Conservation (phyloP, 768 basidiomycete species). For the Termitomyces sp. region DNA sequence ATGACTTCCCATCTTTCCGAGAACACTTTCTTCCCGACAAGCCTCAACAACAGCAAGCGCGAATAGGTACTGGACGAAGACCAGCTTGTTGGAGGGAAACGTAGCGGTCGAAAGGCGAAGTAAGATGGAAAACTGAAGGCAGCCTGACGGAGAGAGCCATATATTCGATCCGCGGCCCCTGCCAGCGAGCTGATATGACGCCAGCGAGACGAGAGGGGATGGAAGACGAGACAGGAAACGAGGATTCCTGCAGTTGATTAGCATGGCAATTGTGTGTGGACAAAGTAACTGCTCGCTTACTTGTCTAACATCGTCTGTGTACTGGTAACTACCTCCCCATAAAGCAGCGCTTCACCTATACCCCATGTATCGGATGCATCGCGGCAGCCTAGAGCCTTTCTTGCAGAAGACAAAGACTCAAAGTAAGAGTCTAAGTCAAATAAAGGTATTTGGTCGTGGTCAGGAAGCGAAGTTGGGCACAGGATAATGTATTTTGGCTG, state of each 20-base stretch:
- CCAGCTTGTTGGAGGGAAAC: slow-evolving; percentile 61
- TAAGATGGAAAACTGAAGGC: slow-evolving; percentile 78
- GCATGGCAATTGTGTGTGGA: not conserved
- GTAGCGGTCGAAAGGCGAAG: slow-evolving; percentile 49
- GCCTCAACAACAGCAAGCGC: slow-evolving; percentile 88
- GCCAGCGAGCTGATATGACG: slow-evolving; percentile 82
- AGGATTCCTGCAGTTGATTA: slow-evolving; percentile 56
- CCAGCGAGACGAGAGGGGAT: slow-evolving; percentile 75
- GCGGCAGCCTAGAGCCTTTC: slow-evolving; percentile 18
- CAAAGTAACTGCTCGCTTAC: slow-evolving; percentile 38
- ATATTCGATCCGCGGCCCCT: slow-evolving; percentile 84
- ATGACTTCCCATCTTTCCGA: slow-evolving; percentile 45
- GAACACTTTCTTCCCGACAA: slow-evolving; percentile 54
- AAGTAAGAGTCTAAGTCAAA: slow-evolving; percentile 70
- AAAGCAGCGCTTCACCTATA: slow-evolving; percentile 75
- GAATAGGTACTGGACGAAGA: slow-evolving; percentile 92
- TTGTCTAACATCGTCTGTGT: slow-evolving; percentile 94
- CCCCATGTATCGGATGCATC: slow-evolving; percentile 34
- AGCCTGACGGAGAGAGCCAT: slow-evolving; percentile 91
- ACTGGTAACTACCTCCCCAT: slow-evolving; percentile 87
- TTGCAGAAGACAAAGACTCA: slow-evolving; percentile 35
- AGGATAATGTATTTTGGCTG: slow-evolving; percentile 52
- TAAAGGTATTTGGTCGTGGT: slow-evolving; percentile 53
- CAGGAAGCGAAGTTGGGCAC: slow-evolving; percentile 45
- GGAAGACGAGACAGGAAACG: slow-evolving; percentile 63